Base-by-base conservation (phyloP, 176 grass and related monocot species). In the Avena atlantica region DNA sequence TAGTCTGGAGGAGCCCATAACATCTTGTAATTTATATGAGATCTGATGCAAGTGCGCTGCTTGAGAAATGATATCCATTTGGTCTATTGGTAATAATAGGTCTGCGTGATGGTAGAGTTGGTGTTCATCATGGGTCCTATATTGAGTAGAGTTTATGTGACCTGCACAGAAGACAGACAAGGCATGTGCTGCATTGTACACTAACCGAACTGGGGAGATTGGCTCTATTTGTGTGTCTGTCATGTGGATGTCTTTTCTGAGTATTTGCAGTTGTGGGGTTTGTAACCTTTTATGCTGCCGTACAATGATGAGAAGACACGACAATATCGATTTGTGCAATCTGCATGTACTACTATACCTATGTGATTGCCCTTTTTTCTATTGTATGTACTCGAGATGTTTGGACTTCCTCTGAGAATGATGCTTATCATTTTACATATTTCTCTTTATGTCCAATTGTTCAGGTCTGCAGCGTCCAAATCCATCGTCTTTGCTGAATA, bases 21-120 rank as follows among this genome's bases (percentile, higher is more conserved):
- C 52, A 88, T 78, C 70, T 56, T 91, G 81, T 81, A 81, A 85
- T 81, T 78, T 86, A 45, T 77, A 42, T 62, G 71, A 72, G 62
- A 53, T 70, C 51, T 9, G 21, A 19, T 71, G 55, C 44, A 36
- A 10, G 1, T 2, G 37, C 15, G 0, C 4, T 4, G 1, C 62
- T 65, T 58, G 27, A n/a, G 37, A 13, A 13, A 10, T 42, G 50
- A 5, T 70, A 17, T 24, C 19, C 12, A 11, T 25, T 67, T 60
- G 15, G 23, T 85, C n/a, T 0, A n/a, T 62, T 44, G 83, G 21
- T 73, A 8, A 16, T 36, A 58, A 34, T 34, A 34, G 68, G 77
- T 63, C 15, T 8, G 29, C 12, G 58, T 36, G 49, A 81, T 29
- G 1, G 10, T 29, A 21, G 48, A 56, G 55, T 56, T 10, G 48